Conservation (phyloP, 176 grass and related monocot species). For the Oryza glaberrima region DNA sequence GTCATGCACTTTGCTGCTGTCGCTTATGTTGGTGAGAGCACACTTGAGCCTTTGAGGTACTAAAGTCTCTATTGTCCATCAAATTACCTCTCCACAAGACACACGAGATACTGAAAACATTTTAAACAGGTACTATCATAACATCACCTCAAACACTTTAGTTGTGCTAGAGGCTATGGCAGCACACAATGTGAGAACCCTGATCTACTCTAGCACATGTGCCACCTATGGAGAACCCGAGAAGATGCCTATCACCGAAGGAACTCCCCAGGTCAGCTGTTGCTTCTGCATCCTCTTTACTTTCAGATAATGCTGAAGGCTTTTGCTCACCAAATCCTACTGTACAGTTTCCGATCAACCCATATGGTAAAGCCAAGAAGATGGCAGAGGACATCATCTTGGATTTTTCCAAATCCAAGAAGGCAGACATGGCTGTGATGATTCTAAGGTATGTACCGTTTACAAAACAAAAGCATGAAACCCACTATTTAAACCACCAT, state of each 20-base stretch:
- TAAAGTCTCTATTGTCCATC: not conserved
- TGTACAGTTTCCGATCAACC: slow-evolving; percentile 85
- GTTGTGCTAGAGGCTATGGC: slow-evolving; percentile 87
- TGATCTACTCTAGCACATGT: slow-evolving; percentile 97
- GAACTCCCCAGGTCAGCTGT: slow-evolving; percentile 75
- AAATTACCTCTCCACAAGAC: not conserved
- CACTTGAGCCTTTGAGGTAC: slow-evolving; percentile 87
- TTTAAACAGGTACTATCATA: slow-evolving; percentile 81
- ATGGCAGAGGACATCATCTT: slow-evolving; percentile 99
- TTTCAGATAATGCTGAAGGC: not conserved
- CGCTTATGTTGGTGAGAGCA: slow-evolving; percentile 89
- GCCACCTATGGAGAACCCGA: slow-evolving; percentile 92
- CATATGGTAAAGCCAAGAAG: slow-evolving; percentile 97
- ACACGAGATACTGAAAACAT: slow-evolving; percentile 13
- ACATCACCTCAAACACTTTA: slow-evolving; percentile 89
- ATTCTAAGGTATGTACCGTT: slow-evolving; percentile 65
- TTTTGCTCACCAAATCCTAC: not conserved
- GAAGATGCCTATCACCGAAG: slow-evolving; percentile 98
- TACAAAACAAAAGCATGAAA: not conserved
- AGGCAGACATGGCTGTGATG: slow-evolving; percentile 83
- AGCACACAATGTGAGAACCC: slow-evolving; percentile 64
- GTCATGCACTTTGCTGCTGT: slow-evolving; percentile 95
- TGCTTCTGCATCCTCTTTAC: not conserved
- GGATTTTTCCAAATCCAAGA: slow-evolving; percentile 85
- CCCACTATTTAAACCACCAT: not conserved